A percentile compares a stretch with the other conserved stretches of the same genome.
These are phyloP conservation scores for Austroboletus festivus DNA, from an alignment of 768 basidiomycete species.

Conservation along the genomic window DNA sequence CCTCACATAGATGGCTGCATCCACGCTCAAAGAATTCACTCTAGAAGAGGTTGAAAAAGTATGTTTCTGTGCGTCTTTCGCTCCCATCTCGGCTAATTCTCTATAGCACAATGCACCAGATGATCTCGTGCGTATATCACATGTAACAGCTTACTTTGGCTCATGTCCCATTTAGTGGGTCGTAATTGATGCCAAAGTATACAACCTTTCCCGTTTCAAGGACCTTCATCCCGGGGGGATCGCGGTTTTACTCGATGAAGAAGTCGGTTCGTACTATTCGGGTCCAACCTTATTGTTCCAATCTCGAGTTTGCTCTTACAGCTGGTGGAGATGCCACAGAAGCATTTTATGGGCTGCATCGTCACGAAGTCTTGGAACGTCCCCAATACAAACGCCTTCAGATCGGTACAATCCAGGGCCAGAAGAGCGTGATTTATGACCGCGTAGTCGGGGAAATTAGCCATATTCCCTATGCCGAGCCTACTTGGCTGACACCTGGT, in stretches of 20 bases:
- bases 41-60: slow-evolving; percentile 61
- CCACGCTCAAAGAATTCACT: slow-evolving; percentile 44
- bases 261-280: slow-evolving; percentile 56
- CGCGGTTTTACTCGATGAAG: slow-evolving; percentile 71
- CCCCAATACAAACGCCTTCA: slow-evolving; percentile 72
- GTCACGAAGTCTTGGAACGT: slow-evolving; percentile 74
- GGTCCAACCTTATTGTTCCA: background rate
- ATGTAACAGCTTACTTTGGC: background rate
- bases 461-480: slow-evolving; percentile 83
- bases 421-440: slow-evolving; percentile 50
- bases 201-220: slow-evolving; percentile 77
- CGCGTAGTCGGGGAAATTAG: slow-evolving; percentile 58
- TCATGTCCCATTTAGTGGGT: slow-evolving; percentile 56
- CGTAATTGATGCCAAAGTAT: slow-evolving; percentile 80
- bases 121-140: slow-evolving; percentile 55
- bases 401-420: slow-evolving; percentile 69
- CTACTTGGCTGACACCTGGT: slow-evolving; percentile 71
- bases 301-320: slow-evolving; percentile 21
- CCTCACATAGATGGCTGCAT: slow-evolving; percentile 24
- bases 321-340: slow-evolving; percentile 88
- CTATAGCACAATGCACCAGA: slow-evolving; percentile 69
- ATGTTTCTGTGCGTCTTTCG: slow-evolving; percentile 6
- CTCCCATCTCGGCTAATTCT: background rate
- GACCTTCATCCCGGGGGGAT: slow-evolving; percentile 81
- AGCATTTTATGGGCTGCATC: slow-evolving; percentile 85